Base-by-base conservation (phyloP, 148 eudicot species). In the Fagopyrum tataricum region DNA sequence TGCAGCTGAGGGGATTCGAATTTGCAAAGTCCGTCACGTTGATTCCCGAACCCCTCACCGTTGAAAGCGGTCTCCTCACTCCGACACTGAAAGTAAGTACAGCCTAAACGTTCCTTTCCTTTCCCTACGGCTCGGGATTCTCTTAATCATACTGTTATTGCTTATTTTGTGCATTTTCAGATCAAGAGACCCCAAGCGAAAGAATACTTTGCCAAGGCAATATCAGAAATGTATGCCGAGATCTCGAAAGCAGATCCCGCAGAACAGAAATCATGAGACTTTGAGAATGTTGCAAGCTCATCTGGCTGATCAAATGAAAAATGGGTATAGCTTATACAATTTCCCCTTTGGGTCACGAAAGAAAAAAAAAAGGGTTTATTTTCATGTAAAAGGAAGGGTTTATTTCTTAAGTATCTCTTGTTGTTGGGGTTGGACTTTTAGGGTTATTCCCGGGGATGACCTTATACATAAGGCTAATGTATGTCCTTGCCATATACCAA, bases 1-100 rank as follows among this genome's bases (percentile, higher is more conserved):
- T 74, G 76, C 87, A 91, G 97, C 78, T 91, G 84, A 78, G 94
- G 75, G 98, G 98, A 52, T 93, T 93, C 70, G 96, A 93, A 75
- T 91, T 83, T 76, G 96, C 83, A 56, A 94, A 88, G 84, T 91
- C 97, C 67, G 85, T 94, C 41, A 91, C 97, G 37, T 87, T 91
- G 87, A 89, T 89, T 73, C 87, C 79, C 43, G 98, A 91, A 74
- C 97, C 89, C 5, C 90, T 94, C 78, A 88, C 97, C 0, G 49
- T 87, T 74, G 97, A 94, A 78, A 94, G 91, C 74, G 98, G 90
- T 80, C 84, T 91, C 78, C 95, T 88, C 44, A 94, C 98, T 55
- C 98, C 98, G 53, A 94, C 98, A 23, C 87, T 89, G 55, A 94
- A 94, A 96, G 97, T 86, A 80, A 79, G 24, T 11, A 4, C 17